Evolutionary conservation across 345 rosid genomes (phyloP).

Genomic region (Abelmoschus esculentus): DNA sequence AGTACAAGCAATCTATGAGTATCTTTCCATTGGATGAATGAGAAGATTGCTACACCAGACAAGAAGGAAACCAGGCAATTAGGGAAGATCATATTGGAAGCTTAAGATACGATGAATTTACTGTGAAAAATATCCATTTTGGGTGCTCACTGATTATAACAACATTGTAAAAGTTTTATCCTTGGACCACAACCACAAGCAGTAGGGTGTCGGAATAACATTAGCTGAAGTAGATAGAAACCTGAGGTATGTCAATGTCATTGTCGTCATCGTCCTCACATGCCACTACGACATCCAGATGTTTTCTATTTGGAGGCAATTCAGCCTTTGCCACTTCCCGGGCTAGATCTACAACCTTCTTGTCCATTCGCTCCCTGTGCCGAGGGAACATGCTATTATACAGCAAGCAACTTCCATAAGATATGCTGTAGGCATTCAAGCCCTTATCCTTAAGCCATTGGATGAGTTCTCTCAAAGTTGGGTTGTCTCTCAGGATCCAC

Average conservation of each 20-base stretch:
- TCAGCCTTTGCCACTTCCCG: conserved; percentile 81
- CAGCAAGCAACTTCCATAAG: conserved; percentile 84
- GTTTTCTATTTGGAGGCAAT: conserved; percentile 56
- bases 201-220: not conserved
- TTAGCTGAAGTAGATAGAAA: conserved; percentile 67
- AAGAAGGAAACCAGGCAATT: not conserved
- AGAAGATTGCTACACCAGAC: not conserved
- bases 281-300: conserved; percentile 86
- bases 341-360: conserved; percentile 69
- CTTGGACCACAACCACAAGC: not conserved
- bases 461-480: conserved; percentile 63
- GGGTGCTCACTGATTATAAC: not conserved
- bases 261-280: conserved; percentile 81
- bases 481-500: conserved; percentile 69
- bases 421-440: conserved; percentile 82
- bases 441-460: conserved; percentile 77
- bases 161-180: not conserved
- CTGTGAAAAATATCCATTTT: not conserved
- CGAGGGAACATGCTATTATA: conserved; percentile 81
- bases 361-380: conserved; percentile 80
- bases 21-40: too few species aligned
- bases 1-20: too few species aligned
- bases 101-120: not conserved
- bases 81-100: not conserved
- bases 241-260: conserved; percentile 79